phyloP scores from a whole-genome alignment of 768 basidiomycete species.

The Leccinum barrowsii region DNA sequence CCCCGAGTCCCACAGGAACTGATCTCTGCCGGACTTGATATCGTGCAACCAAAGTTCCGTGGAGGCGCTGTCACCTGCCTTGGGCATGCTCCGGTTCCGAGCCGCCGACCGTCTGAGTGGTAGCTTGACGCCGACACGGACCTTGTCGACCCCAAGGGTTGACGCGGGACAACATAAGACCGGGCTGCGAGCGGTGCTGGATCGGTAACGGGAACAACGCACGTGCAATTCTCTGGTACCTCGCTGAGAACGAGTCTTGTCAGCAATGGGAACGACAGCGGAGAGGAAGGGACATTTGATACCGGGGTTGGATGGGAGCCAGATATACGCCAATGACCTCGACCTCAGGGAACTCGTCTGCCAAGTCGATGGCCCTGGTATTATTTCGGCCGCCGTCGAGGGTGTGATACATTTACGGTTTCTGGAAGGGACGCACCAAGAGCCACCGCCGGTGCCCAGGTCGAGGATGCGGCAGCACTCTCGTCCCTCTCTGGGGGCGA shows the following conservation, averaged over 20 bases:
- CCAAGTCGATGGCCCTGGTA: slow-evolving; percentile 66
- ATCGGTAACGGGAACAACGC: slow-evolving; percentile 30
- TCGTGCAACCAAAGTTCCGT: neutral
- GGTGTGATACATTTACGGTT: neutral
- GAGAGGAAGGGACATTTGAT: slow-evolving; percentile 12
- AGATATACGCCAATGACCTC: slow-evolving; percentile 70
- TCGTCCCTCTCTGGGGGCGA: slow-evolving; percentile 36
- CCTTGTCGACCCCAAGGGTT: too few species aligned
- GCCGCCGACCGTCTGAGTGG: neutral
- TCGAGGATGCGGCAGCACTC: slow-evolving; percentile 50
- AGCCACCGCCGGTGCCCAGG: slow-evolving; percentile 64
- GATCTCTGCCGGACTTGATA: slow-evolving; percentile 12
- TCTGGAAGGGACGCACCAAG: slow-evolving; percentile 42
- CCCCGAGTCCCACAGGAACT: slow-evolving; percentile 14
- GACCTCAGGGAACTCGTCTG: slow-evolving; percentile 64
- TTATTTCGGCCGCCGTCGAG: neutral
- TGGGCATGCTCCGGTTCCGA: too few species aligned
- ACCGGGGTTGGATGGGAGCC: slow-evolving; percentile 72
- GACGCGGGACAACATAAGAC: too few species aligned
- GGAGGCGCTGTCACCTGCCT: too few species aligned
- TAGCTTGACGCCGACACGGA: too few species aligned
- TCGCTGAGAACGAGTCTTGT: slow-evolving; percentile 37
- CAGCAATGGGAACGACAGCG: slow-evolving; percentile 8
- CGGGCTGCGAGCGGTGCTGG: slow-evolving; percentile 4
- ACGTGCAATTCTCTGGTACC: slow-evolving; percentile 73